These are phyloP conservation scores for Mrakia blollopis DNA, from an alignment of 768 basidiomycete species.

Conservation along the genomic window DNA sequence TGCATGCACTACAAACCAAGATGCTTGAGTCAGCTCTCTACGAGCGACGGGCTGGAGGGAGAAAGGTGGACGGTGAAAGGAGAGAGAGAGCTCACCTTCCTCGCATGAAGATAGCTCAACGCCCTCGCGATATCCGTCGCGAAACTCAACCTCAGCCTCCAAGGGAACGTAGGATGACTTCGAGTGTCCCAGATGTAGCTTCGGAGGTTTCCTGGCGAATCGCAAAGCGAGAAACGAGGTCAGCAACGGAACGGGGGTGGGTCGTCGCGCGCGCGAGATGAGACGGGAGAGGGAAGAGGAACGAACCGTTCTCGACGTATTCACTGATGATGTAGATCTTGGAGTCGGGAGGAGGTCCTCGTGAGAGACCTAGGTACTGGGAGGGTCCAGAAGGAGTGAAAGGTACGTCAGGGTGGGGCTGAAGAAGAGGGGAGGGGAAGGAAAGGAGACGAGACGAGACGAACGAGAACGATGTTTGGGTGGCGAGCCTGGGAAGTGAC, in stretches of 20 bases:
- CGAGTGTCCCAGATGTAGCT: conserved; percentile 71
- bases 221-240: background rate
- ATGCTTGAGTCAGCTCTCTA: conserved; percentile 43
- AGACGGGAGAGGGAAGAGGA: background rate
- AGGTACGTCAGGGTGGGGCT: background rate
- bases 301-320: conserved; percentile 75
- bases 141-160: conserved; percentile 89
- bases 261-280: background rate
- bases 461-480: conserved; percentile 74
- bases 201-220: conserved; percentile 62
- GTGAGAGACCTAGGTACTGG: conserved; percentile 75
- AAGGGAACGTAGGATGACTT: conserved; percentile 74
- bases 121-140: conserved; percentile 91
- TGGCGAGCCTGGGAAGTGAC: conserved; percentile 62
- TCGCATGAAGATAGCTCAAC: conserved; percentile 93
- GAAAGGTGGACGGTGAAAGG: background rate
- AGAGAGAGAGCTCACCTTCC: conserved; percentile 50
- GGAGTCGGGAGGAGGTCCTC: conserved; percentile 55
- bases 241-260: background rate
- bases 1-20: conserved; percentile 47
- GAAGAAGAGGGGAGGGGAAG: background rate
- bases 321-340: conserved; percentile 69
- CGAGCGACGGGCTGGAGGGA: background rate
- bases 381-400: background rate
- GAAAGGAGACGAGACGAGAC: background rate